A percentile compares a stretch with the other conserved stretches of the same genome.
Conservation (phyloP, 257 asterid species). For the Jaltomata sinuosa region DNA sequence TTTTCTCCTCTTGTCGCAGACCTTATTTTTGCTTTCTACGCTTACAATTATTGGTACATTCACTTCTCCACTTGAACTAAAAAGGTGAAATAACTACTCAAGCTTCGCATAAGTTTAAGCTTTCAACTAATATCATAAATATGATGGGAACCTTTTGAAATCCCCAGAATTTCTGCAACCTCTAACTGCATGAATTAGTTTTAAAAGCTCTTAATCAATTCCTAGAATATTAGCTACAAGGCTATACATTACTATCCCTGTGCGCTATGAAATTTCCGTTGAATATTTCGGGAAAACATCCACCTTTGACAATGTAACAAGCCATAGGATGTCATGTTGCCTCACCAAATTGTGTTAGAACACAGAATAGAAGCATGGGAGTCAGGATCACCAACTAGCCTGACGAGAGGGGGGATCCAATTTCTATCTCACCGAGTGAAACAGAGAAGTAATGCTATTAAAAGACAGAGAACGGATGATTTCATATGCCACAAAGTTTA, state of each 20-base stretch:
- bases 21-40: neutral
- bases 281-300: neutral
- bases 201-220: neutral
- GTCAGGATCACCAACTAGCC: neutral
- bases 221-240: neutral
- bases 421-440: neutral
- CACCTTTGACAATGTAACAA: neutral
- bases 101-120: neutral
- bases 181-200: neutral
- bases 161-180: neutral
- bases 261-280: neutral
- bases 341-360: neutral
- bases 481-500: neutral
- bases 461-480: neutral
- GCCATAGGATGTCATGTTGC: neutral
- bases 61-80: neutral
- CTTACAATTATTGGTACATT: neutral
- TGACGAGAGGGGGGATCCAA: neutral
- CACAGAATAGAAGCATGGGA: neutral
- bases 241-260: neutral
- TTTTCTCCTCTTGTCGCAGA: neutral
- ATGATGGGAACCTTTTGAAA: neutral
- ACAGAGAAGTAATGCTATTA: neutral
- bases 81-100: neutral
- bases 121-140: neutral